Percentiles rank a stretch among this genome's conserved stretches.
Evolutionary conservation across 208 protist genomes (phyloP).

Genomic region (Leishmania guyanensis): DNA sequence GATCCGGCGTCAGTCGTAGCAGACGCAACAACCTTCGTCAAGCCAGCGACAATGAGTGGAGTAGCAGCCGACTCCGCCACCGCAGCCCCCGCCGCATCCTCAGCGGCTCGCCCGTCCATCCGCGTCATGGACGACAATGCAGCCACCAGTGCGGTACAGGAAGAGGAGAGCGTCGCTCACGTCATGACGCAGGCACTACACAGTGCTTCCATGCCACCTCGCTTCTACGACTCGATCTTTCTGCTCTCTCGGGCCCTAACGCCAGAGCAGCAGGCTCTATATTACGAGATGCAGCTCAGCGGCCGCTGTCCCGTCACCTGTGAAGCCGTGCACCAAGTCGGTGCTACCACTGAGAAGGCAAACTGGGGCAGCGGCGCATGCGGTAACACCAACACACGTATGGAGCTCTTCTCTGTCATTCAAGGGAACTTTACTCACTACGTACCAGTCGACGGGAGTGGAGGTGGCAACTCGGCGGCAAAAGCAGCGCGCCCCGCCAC

Average conservation of each 20-base stretch:
- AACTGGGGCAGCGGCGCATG: background rate
- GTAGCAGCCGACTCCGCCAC: conserved; percentile 1
- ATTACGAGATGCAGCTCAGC: conserved; percentile 26
- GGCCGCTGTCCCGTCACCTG: background rate
- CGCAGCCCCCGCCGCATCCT: background rate
- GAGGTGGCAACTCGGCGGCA: background rate
- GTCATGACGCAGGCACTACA: background rate
- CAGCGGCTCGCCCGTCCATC: conserved; percentile 11
- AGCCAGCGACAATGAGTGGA: conserved; percentile 2
- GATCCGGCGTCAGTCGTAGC: conserved; percentile 21
- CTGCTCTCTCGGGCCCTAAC: conserved; percentile 59
- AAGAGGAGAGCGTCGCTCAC: background rate
- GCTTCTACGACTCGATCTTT: conserved; percentile 64
- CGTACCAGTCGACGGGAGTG: conserved; percentile 28
- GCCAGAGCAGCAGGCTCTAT: conserved; percentile 35
- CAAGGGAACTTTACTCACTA: conserved; percentile 61
- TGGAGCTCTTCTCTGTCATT: conserved; percentile 47
- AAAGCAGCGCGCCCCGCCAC: background rate
- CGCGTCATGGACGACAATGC: conserved; percentile 20
- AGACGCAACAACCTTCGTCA: background rate
- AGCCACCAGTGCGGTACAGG: background rate
- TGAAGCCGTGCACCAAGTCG: background rate
- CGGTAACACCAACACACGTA: background rate
- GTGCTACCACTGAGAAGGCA: background rate
- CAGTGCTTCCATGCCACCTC: background rate